Evolutionary conservation across 2,329 filamentous ascomycete species (phyloP), one percentile per base, ranked within the genome.

Genomic region (Ploettnerulaceae sp.): DNA sequence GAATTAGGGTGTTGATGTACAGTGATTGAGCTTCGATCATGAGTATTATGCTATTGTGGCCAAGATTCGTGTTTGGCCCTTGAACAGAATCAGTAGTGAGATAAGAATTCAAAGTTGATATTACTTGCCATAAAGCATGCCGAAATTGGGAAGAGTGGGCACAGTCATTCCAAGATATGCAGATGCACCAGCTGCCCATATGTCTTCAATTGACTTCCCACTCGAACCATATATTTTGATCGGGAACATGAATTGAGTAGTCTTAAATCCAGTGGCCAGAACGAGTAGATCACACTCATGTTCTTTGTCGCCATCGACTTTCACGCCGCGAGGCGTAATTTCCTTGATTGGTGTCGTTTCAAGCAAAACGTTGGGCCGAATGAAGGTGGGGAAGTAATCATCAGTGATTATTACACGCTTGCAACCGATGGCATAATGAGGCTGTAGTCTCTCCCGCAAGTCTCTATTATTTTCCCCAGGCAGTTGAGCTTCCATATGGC

Each of bases 241-340:
- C 0, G 76, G 76, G 53, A 74, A 69, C 67, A 81, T 70, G 61
- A 81, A 81, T 35, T 81, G 72, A 0, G 75, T 70, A 0, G 77
- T 74, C 18, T 71, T 67, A 66, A 82, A 82, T 0, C 78, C 78
- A 0, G 77, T 82, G 0, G 78, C 78, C 6, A 75, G 68, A 18
- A 82, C 65, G 11, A 82, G 68, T 14, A 80, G 60, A 55, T 81
- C 77, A 56, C 74, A 74, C 15, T 73, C 68, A 33, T 70, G 61
- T n/a, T 67, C 66, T 2, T 57, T 59, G 2, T 64, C 69, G 1
- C 65, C 67, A 0, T 62, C 50, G 14, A 76, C 67, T 18, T 70
- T 64, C 39, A 81, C 70, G 0, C 74, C 72, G 0, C 60, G 68
- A 4, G 63, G 63, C 0, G 70, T 71, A 38, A 79, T 70, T 4